Evolutionary conservation across 148 eudicot species (phyloP).

Genomic region (Chenopodium quinoa): DNA sequence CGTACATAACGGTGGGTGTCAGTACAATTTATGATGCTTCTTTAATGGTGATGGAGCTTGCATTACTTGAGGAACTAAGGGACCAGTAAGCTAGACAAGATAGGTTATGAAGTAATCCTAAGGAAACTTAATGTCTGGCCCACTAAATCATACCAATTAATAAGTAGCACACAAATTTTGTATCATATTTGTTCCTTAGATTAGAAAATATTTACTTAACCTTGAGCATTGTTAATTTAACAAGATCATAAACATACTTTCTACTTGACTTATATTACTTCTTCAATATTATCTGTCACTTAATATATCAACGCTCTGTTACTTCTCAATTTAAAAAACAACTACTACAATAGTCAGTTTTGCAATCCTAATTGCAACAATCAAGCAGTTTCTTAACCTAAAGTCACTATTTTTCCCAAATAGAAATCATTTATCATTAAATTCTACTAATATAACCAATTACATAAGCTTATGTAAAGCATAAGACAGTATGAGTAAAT

Average conservation of each 20-base stretch:
- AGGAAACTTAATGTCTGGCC: not conserved
- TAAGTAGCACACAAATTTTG: not conserved
- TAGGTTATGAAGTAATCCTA: slow-evolving; percentile 11
- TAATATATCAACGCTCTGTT: not conserved
- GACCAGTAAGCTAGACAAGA: slow-evolving; percentile 16
- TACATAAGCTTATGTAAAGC: too few species aligned
- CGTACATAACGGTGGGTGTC: not conserved
- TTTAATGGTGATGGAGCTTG: slow-evolving; percentile 10
- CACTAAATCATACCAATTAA: slow-evolving; percentile 12
- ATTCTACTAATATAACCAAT: too few species aligned
- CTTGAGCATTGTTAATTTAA: not conserved
- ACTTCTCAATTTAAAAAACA: too few species aligned
- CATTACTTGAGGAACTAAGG: not conserved
- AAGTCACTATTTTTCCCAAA: not conserved
- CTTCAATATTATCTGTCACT: not conserved
- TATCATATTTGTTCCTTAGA: not conserved
- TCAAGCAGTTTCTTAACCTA: not conserved
- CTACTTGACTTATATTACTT: not conserved
- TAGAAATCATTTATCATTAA: too few species aligned
- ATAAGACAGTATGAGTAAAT: not conserved
- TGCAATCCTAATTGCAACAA: not conserved
- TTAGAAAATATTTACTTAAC: not conserved
- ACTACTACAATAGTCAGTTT: not conserved
- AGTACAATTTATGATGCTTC: slow-evolving; percentile 5
- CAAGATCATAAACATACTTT: not conserved